A percentile compares a stretch with the other conserved stretches of the same genome.
Conservation (phyloP, 805 yeast species). For the Diddensiella transvaalensis region DNA sequence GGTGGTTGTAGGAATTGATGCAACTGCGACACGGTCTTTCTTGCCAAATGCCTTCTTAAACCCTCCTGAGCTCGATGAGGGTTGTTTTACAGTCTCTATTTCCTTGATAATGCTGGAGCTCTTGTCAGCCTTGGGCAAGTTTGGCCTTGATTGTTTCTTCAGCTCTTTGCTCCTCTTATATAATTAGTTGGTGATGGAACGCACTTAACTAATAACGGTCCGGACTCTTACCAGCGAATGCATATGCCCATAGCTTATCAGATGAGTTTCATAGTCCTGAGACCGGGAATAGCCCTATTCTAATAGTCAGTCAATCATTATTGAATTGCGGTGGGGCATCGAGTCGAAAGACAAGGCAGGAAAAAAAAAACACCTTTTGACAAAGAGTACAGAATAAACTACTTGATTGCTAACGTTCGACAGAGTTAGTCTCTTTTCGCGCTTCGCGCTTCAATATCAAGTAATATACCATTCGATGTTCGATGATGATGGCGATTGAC, state of each 20-base stretch:
- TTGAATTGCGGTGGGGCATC: no score
- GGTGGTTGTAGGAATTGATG: no score
- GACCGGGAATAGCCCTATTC: slow-evolving; percentile 5
- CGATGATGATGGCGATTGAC: no score
- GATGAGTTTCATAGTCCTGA: slow-evolving; percentile 8
- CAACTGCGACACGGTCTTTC: no score
- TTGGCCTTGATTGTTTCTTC: background rate
- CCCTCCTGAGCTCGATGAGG: background rate
- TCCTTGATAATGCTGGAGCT: background rate
- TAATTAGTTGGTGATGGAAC: background rate
- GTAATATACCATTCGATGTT: no score
- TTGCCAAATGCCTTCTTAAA: slow-evolving; percentile 8
- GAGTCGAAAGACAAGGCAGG: no score
- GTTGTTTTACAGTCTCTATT: background rate
- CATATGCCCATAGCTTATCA: slow-evolving; percentile 6
- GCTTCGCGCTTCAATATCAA: no score
- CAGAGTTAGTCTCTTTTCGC: no score
- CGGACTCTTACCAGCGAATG: slow-evolving; percentile 5
- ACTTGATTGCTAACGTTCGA: no score
- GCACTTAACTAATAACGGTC: no score
- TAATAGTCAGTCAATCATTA: no score
- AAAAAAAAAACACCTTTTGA: background rate
- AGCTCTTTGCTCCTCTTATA: slow-evolving; percentile 2
- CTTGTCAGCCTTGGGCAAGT: background rate
- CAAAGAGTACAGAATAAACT: background rate